These are phyloP conservation scores for Trichophaea hybrida DNA, from an alignment of 2,329 filamentous ascomycete species.

Conservation along the genomic window DNA sequence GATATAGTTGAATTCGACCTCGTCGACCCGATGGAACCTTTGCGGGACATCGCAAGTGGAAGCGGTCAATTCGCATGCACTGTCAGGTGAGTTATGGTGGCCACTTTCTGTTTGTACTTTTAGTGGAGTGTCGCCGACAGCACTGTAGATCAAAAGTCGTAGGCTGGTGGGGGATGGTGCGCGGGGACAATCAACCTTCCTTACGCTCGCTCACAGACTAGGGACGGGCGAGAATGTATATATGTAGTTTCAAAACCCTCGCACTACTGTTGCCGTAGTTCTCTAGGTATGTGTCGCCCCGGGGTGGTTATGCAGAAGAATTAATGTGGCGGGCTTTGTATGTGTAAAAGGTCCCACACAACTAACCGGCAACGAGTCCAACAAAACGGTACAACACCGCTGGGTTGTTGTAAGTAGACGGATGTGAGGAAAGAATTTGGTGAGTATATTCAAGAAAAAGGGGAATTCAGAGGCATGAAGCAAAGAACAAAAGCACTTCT, in stretches of 20 bases:
- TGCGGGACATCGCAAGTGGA: slow-evolving; percentile 1
- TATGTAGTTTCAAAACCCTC: background rate
- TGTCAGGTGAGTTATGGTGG: background rate
- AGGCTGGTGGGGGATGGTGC: background rate
- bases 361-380: background rate
- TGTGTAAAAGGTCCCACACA: slow-evolving; percentile 1
- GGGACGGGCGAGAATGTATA: background rate
- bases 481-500: background rate
- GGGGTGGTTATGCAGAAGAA: background rate
- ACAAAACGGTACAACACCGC: background rate
- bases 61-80: slow-evolving; percentile 1
- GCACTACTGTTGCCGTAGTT: background rate
- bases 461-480: background rate
- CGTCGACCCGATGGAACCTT: slow-evolving; percentile 2
- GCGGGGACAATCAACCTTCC: background rate
- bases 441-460: background rate
- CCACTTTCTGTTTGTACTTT: background rate
- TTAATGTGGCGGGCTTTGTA: slow-evolving; percentile 1
- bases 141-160: background rate
- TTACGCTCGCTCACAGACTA: background rate
- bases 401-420: background rate
- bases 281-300: background rate
- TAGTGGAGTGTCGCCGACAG: background rate
- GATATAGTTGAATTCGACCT: slow-evolving; percentile 2
- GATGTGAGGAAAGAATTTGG: background rate